Conservation (phyloP, 768 basidiomycete species). For the Candolleomyces aberdarensis region DNA sequence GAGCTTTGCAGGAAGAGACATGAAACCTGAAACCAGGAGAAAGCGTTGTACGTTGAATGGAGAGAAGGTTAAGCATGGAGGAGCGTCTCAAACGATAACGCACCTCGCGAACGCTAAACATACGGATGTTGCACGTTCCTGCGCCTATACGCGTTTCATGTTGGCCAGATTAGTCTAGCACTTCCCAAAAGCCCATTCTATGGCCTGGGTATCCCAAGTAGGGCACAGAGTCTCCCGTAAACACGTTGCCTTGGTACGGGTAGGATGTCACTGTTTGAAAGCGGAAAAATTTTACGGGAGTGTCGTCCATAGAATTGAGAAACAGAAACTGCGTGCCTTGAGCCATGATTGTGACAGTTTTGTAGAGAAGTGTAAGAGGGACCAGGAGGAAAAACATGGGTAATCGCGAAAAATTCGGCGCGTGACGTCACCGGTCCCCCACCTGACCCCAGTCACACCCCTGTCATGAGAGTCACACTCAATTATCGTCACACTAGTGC, state of each 20-base stretch:
- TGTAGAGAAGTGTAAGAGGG: neutral
- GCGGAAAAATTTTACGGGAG: neutral
- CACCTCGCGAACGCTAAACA: neutral
- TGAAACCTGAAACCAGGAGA: too few relatives aligned
- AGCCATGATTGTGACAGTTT: neutral
- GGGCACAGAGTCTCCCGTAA: neutral
- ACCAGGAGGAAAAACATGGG: neutral
- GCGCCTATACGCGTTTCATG: neutral
- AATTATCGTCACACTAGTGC: slow-evolving; percentile 3
- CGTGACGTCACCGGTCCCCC: neutral
- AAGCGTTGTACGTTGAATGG: too few relatives aligned
- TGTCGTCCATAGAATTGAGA: neutral
- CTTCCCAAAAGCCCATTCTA: neutral
- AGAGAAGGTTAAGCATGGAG: too few relatives aligned
- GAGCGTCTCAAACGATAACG: neutral
- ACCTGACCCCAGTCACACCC: slow-evolving; percentile 3
- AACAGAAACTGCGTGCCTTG: too few relatives aligned
- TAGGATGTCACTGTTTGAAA: neutral
- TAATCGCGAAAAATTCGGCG: neutral
- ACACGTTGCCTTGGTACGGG: neutral
- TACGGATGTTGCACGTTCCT: neutral
- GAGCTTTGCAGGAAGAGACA: too few relatives aligned
- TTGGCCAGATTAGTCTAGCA: neutral
- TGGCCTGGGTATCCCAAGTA: neutral
- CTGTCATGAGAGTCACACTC: neutral